These are phyloP conservation scores for Aureobasidium uvarum DNA, from an alignment of 2,329 filamentous ascomycete species.

Conservation along the genomic window DNA sequence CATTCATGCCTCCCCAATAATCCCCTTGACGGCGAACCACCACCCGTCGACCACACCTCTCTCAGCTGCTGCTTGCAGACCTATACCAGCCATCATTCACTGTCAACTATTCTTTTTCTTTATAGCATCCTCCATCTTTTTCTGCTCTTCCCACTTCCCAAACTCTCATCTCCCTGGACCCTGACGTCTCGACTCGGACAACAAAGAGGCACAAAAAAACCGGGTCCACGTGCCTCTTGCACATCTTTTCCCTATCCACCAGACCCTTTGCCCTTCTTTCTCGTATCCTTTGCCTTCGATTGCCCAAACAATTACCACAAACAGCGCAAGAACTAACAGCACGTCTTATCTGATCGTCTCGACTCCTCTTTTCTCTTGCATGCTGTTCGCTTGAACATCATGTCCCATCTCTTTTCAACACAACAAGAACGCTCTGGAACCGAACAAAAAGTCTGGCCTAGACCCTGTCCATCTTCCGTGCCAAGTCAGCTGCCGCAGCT, in stretches of 20 bases:
- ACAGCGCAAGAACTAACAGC: not conserved
- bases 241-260: not conserved
- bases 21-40: not conserved
- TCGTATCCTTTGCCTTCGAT: not conserved
- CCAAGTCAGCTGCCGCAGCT: not conserved
- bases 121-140: not conserved
- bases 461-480: not conserved
- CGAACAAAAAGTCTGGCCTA: not conserved
- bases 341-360: not conserved
- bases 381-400: not conserved
- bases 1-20: not conserved
- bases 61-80: not conserved
- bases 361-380: not conserved
- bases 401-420: not conserved
- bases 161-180: not conserved
- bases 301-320: not conserved
- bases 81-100: too few species aligned
- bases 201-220: conserved; percentile 1
- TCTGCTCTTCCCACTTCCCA: not conserved
- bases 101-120: not conserved
- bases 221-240: conserved; percentile 1
- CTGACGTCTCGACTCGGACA: conserved; percentile 1
- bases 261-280: not conserved
- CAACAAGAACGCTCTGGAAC: not conserved
- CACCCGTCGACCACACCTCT: not conserved